A percentile compares a stretch with the other conserved stretches of the same genome.
These are phyloP conservation scores for Cladophialophora immunda DNA, from an alignment of 2,329 filamentous ascomycete species.

Conservation along the genomic window DNA sequence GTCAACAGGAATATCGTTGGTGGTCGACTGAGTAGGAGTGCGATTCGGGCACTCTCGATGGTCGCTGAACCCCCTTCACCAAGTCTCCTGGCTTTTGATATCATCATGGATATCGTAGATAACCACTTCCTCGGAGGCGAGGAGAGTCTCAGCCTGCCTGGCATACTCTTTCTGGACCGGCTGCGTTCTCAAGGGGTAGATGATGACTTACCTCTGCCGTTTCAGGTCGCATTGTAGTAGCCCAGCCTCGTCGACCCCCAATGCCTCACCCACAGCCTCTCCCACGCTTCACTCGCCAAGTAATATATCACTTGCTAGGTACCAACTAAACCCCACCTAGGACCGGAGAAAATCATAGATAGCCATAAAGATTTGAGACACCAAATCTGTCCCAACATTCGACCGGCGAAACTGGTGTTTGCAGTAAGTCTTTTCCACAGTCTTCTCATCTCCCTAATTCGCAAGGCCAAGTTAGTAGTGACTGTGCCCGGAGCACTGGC, in stretches of 20 bases:
- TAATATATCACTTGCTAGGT: not conserved
- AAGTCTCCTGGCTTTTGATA: not conserved
- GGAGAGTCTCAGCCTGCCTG: not conserved
- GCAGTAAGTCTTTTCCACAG: not conserved
- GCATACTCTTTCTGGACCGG: not conserved
- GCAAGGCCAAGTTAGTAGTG: not conserved
- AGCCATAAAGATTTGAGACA: not conserved
- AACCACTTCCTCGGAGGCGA: not conserved
- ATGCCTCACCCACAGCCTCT: not conserved
- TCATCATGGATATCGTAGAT: not conserved
- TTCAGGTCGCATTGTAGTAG: not conserved
- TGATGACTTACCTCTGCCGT: not conserved
- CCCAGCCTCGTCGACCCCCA: not conserved
- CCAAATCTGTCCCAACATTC: not conserved
- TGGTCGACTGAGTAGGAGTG: not conserved
- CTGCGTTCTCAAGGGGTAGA: not conserved
- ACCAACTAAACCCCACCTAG: not conserved
- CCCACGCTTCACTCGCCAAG: not conserved
- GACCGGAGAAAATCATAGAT: not conserved
- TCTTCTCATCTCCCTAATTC: constrained; percentile 1
- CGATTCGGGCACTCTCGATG: not conserved
- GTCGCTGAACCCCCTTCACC: not conserved
- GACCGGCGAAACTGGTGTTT: not conserved
- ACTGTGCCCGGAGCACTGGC: not conserved
- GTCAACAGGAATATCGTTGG: not conserved